Conservation (phyloP, 75 land plant genomes). For the Pinus albicaulis region DNA sequence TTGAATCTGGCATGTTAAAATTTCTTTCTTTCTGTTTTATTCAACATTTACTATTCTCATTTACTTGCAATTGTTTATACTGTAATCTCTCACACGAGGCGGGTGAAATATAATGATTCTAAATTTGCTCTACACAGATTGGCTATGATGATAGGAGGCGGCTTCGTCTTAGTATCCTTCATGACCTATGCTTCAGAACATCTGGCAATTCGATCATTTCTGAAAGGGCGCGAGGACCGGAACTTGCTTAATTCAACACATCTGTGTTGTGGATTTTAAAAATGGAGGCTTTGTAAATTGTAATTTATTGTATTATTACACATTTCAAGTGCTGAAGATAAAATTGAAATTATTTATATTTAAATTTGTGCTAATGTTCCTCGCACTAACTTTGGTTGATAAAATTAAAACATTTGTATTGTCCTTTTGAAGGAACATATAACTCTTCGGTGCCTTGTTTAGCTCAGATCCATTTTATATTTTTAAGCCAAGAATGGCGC, state of each 20-base stretch:
- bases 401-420: not conserved
- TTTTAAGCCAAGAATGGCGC: too few relatives aligned
- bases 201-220: conserved; percentile 70
- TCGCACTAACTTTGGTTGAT: not conserved
- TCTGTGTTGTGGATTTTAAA: not conserved
- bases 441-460: too few relatives aligned
- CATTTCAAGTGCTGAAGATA: not conserved
- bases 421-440: not conserved
- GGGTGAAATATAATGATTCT: conserved; percentile 2
- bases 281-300: not conserved
- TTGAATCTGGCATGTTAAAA: not conserved
- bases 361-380: not conserved
- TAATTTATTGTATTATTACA: conserved; percentile 5
- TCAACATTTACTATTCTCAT: not conserved
- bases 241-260: conserved; percentile 18
- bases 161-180: conserved; percentile 68
- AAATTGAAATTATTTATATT: not conserved
- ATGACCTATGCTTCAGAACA: conserved; percentile 89
- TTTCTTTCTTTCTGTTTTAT: too few relatives aligned
- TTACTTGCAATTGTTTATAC: not conserved
- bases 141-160: conserved; percentile 79
- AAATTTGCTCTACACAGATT: conserved; percentile 38
- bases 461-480: too few relatives aligned
- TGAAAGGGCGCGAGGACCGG: conserved; percentile 62
- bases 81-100: not conserved